phyloP scores from a whole-genome alignment of 192 early-diverging fungal genomes.

The Gryganskiella cystojenkinii region DNA sequence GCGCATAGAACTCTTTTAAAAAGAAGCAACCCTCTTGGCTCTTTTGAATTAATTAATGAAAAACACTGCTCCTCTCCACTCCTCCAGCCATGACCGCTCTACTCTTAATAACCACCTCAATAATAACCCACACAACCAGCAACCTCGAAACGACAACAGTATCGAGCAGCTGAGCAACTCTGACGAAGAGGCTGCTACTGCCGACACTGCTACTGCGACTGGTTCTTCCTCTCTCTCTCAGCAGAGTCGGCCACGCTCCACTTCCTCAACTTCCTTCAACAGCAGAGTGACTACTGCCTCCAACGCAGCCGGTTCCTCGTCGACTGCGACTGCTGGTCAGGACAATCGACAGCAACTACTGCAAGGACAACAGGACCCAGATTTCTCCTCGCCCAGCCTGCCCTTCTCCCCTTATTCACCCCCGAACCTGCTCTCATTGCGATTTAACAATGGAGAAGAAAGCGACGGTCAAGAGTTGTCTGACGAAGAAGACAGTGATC shows the following conservation, averaged over 20 bases:
- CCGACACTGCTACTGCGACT: no score
- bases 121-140: not conserved
- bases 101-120: conserved; percentile 2
- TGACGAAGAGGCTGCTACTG: no score
- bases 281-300: no score
- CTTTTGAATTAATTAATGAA: conserved; percentile 21
- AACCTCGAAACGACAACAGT: not conserved
- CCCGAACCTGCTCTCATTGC: conserved; percentile 19
- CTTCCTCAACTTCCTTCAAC: not conserved
- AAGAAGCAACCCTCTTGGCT: not conserved
- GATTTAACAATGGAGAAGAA: conserved; percentile 40
- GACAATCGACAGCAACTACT: not conserved
- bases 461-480: conserved; percentile 20
- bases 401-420: conserved; percentile 9
- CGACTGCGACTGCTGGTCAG: not conserved
- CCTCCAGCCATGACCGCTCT: conserved; percentile 16
- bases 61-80: conserved; percentile 15
- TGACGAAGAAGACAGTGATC: conserved; percentile 49
- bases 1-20: not conserved
- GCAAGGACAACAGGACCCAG: not conserved
- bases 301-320: no score
- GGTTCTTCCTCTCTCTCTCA: no score
- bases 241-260: not conserved
- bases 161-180: conserved; percentile 3
- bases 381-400: conserved; percentile 7